phyloP scores from a whole-genome alignment of 805 yeast genomes.

The Saccharomycopsis oosterbeekiorum region DNA sequence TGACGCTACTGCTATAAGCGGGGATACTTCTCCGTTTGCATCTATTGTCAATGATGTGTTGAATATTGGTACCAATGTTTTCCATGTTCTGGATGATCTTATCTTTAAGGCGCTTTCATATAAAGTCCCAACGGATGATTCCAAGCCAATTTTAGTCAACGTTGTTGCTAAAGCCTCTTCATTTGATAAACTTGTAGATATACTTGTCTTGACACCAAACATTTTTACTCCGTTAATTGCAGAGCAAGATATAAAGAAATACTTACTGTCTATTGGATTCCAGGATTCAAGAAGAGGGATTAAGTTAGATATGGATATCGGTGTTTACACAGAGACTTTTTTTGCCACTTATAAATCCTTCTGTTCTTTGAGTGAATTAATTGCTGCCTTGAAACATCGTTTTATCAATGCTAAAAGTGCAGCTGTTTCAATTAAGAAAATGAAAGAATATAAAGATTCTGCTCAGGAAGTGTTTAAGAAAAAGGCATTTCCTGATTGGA shows the following conservation, averaged over 20 bases:
- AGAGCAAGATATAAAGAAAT: constrained; percentile 34
- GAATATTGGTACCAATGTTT: constrained; percentile 48
- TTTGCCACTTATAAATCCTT: constrained; percentile 63
- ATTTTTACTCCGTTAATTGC: constrained; percentile 40
- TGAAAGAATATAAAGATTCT: constrained; percentile 22
- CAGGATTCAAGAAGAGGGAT: constrained; percentile 21
- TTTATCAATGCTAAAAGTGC: constrained; percentile 56
- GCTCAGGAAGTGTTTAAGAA: constrained; percentile 21
- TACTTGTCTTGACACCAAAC: constrained; percentile 62
- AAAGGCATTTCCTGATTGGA: constrained; percentile 54
- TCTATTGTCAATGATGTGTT: constrained; percentile 47
- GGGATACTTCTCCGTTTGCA: constrained; percentile 1
- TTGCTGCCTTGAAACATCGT: constrained; percentile 44
- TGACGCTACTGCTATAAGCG: not conserved
- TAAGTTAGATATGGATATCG: constrained; percentile 51
- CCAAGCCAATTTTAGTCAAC: constrained; percentile 25
- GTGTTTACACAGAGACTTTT: constrained; percentile 53
- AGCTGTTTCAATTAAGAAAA: constrained; percentile 39
- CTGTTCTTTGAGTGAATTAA: constrained; percentile 43
- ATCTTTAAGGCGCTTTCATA: constrained; percentile 45
- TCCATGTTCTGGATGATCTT: constrained; percentile 44
- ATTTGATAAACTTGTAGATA: constrained; percentile 67
- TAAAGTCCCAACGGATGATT: constrained; percentile 24
- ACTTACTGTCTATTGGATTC: constrained; percentile 19
- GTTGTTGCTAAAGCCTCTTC: constrained; percentile 61